Percentiles rank a stretch among this genome's conserved stretches.
Evolutionary conservation across 192 early-diverging fungal species (phyloP).

Genomic region (Coemansia sp.): DNA sequence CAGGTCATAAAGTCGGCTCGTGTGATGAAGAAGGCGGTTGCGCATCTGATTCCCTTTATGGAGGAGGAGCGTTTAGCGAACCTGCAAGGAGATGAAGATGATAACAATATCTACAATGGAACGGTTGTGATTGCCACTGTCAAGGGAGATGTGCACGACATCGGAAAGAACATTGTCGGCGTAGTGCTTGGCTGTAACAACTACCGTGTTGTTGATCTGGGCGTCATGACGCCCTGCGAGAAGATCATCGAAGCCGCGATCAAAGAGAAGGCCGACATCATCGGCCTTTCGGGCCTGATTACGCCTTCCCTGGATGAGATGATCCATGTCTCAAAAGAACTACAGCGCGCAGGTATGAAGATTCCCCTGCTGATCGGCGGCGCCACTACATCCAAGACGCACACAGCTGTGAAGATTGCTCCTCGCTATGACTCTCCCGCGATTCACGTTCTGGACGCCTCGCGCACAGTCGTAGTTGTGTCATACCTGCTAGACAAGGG

Average conservation of each 20-base stretch:
- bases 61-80: conserved; percentile 82
- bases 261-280: conserved; percentile 85
- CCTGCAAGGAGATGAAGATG: conserved; percentile 59
- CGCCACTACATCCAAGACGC: conserved; percentile 93
- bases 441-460: conserved; percentile 89
- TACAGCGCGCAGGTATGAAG: conserved; percentile 82
- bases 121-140: conserved; percentile 92
- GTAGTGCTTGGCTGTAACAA: conserved; percentile 98
- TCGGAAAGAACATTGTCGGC: conserved; percentile 97
- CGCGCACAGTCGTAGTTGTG: conserved; percentile 87
- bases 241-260: conserved; percentile 89
- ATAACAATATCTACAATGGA: conserved; percentile 80
- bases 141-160: conserved; percentile 97
- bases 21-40: conserved; percentile 98
- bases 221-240: conserved; percentile 93
- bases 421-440: conserved; percentile 81
- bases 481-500: conserved; percentile 80
- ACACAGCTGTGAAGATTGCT: conserved; percentile 95
- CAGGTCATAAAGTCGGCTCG: conserved; percentile 96
- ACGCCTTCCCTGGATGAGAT: conserved; percentile 97
- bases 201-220: conserved; percentile 91
- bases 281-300: conserved; percentile 92
- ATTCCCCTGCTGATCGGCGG: conserved; percentile 92
- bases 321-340: conserved; percentile 93
- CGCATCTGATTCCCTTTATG: conserved; percentile 93